These are phyloP conservation scores for Lactarius quietus DNA, from an alignment of 768 basidiomycete species.

Conservation along the genomic window DNA sequence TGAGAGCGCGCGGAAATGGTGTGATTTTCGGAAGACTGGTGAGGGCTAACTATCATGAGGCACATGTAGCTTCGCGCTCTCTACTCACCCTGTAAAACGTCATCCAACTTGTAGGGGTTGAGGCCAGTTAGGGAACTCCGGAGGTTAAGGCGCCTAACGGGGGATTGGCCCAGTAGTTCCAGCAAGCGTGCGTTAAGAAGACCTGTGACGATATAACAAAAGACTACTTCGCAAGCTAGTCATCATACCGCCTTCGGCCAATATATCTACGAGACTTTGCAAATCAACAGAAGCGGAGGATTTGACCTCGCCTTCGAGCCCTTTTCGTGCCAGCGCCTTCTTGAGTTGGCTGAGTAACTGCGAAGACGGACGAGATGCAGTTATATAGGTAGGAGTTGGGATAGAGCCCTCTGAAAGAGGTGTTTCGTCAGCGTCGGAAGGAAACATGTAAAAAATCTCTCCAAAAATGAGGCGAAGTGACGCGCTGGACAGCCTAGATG, in stretches of 20 bases:
- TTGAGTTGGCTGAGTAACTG: neutral
- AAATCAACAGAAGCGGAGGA: neutral
- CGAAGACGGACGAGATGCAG: neutral
- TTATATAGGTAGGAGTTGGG: neutral
- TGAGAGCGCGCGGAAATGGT: neutral
- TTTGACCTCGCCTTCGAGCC: neutral
- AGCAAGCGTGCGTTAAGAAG: conserved; percentile 46
- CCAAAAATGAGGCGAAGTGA: neutral
- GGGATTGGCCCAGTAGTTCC: conserved; percentile 43
- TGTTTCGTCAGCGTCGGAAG: neutral
- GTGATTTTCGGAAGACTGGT: conserved; percentile 1
- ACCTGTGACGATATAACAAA: conserved; percentile 34
- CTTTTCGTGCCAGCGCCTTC: neutral
- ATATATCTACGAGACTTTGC: neutral
- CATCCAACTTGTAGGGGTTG: neutral
- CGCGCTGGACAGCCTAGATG: neutral
- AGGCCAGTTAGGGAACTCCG: conserved; percentile 37
- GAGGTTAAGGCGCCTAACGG: conserved; percentile 41
- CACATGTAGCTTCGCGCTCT: neutral
- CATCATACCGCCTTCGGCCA: conserved; percentile 1
- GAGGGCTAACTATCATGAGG: conserved; percentile 24
- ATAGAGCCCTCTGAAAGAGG: neutral
- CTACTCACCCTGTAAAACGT: conserved; percentile 1
- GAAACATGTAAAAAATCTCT: neutral
- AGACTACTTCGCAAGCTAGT: neutral